phyloP scores from a whole-genome alignment of 2,329 filamentous ascomycete species.

The Pseudocercospora cruenta region DNA sequence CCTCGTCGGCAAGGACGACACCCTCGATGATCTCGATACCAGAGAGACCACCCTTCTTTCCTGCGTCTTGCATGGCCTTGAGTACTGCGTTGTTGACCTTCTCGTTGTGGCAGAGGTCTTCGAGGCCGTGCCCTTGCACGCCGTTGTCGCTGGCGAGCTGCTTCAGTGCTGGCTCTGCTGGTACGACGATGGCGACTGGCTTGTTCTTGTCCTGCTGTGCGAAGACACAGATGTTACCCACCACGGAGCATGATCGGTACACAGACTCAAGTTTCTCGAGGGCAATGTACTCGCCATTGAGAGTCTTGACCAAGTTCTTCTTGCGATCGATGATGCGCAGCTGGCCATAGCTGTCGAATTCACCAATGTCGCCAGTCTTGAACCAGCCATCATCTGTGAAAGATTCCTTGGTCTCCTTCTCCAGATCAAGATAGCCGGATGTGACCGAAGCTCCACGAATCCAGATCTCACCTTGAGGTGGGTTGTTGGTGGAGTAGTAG shows the following conservation, averaged over 20 bases:
- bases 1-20: conserved; percentile 78
- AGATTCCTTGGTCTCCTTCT: conserved; percentile 77
- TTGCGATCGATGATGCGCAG: conserved; percentile 89
- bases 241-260: conserved; percentile 78
- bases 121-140: conserved; percentile 63
- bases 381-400: conserved; percentile 91
- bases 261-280: conserved; percentile 92
- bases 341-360: conserved; percentile 80
- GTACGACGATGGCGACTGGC: conserved; percentile 79
- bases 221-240: conserved; percentile 86
- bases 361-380: conserved; percentile 93
- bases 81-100: conserved; percentile 68
- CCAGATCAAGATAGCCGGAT: conserved; percentile 79
- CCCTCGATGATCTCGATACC: conserved; percentile 76
- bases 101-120: conserved; percentile 68
- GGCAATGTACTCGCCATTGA: conserved; percentile 94
- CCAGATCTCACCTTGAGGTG: conserved; percentile 90
- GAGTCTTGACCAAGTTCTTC: conserved; percentile 97
- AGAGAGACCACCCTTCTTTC: conserved; percentile 66
- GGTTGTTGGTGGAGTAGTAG: conserved; percentile 73
- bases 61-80: conserved; percentile 70
- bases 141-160: conserved; percentile 60
- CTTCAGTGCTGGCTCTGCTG: conserved; percentile 60
- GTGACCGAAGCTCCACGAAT: conserved; percentile 79
- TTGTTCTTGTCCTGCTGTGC: conserved; percentile 74